phyloP scores from a whole-genome alignment of 176 grass and related monocot genomes.

The Triticum dicoccoides region DNA sequence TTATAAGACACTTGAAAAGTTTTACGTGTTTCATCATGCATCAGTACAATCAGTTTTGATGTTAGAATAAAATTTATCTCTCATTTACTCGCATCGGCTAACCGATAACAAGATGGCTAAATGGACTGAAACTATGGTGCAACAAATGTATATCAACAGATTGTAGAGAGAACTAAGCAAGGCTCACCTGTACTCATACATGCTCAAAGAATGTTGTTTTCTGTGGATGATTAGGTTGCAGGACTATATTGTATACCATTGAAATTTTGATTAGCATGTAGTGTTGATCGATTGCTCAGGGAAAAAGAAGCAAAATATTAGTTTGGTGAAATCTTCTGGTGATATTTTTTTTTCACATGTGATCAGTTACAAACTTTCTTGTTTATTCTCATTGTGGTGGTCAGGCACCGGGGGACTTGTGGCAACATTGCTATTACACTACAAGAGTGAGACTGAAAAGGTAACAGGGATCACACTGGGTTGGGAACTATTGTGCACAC shows the following conservation, averaged over 20 bases:
- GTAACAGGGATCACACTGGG: not conserved
- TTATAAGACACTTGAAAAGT: not conserved
- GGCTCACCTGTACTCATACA: slow-evolving; percentile 72
- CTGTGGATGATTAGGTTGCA: slow-evolving; percentile 57
- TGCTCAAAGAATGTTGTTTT: slow-evolving; percentile 82
- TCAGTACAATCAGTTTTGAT: too few relatives aligned
- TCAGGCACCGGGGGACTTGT: not conserved
- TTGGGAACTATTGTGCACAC: not conserved
- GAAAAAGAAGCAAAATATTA: slow-evolving; percentile 6
- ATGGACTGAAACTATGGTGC: too few relatives aligned
- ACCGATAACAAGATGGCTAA: too few relatives aligned
- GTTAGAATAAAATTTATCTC: too few relatives aligned
- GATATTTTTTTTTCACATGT: not conserved
- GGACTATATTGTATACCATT: slow-evolving; percentile 15
- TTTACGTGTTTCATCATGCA: not conserved
- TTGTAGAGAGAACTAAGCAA: slow-evolving; percentile 91
- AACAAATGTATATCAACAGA: slow-evolving; percentile 36
- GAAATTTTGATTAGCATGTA: slow-evolving; percentile 27
- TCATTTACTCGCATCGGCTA: too few relatives aligned
- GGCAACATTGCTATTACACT: not conserved
- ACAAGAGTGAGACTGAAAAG: not conserved
- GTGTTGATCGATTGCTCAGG: slow-evolving; percentile 11
- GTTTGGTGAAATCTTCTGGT: not conserved
- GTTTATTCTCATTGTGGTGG: not conserved
- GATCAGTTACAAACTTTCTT: not conserved